Evolutionary conservation across 2,329 filamentous ascomycete genomes (phyloP).

Genomic region (Penicillium corylophilum): DNA sequence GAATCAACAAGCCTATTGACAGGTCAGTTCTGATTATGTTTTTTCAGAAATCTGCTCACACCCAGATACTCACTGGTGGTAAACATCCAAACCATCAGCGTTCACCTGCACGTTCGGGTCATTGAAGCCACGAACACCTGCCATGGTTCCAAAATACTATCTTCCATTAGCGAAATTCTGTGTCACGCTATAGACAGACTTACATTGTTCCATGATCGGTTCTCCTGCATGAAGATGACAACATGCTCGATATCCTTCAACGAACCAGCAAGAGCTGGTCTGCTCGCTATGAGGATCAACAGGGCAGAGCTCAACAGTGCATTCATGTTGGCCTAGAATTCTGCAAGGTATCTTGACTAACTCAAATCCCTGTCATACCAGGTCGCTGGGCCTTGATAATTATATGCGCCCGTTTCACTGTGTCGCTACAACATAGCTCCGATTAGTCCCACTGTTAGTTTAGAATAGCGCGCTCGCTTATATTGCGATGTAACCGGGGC

Average conservation of each 20-base stretch:
- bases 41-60: neutral
- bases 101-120: constrained; percentile 58
- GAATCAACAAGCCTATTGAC: constrained; percentile 37
- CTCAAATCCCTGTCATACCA: neutral
- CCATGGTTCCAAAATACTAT: constrained; percentile 58
- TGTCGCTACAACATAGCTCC: neutral
- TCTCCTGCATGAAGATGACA: constrained; percentile 59
- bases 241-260: constrained; percentile 57
- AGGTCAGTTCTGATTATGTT: neutral
- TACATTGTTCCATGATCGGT: constrained; percentile 43
- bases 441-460: neutral
- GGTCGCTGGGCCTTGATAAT: neutral
- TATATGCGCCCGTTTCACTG: neutral
- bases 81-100: constrained; percentile 45
- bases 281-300: constrained; percentile 17
- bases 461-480: neutral
- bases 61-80: constrained; percentile 45
- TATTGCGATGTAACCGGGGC: neutral
- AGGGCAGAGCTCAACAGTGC: constrained; percentile 14
- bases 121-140: constrained; percentile 55
- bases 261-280: constrained; percentile 36
- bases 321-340: constrained; percentile 3
- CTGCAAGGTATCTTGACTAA: neutral
- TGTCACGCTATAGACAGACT: neutral
- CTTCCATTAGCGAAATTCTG: constrained; percentile 6